Evolutionary conservation across 305 asterid genomes (phyloP).

Genomic region (Fraxinus angustifolia): DNA sequence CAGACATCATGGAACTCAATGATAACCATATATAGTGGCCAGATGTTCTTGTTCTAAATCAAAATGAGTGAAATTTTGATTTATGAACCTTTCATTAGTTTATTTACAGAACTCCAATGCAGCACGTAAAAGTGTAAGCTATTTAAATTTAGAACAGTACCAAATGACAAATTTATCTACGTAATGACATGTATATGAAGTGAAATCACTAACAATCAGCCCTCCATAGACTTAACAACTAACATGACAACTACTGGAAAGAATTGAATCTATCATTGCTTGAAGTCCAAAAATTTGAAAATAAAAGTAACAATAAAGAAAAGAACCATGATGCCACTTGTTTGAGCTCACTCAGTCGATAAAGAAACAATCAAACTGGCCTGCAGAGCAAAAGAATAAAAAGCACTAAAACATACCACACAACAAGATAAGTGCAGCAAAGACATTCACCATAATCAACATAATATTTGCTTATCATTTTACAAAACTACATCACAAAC

Average conservation of each 20-base stretch:
- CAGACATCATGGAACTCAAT: not conserved
- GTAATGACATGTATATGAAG: not conserved
- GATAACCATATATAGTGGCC: not conserved
- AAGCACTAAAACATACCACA: not conserved
- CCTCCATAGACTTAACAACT: not conserved
- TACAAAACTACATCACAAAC: not conserved
- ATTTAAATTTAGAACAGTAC: not conserved
- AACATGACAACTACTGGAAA: not conserved
- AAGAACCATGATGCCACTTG: not conserved
- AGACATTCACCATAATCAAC: slow-evolving; percentile 4
- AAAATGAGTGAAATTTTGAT: not conserved
- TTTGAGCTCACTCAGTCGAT: not conserved
- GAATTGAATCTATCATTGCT: slow-evolving; percentile 4
- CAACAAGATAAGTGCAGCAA: not conserved
- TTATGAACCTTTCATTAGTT: not conserved
- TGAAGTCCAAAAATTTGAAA: not conserved
- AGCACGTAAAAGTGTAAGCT: slow-evolving; percentile 11
- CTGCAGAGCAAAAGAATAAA: not conserved
- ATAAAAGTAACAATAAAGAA: not conserved
- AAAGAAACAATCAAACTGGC: not conserved
- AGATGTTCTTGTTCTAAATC: not conserved
- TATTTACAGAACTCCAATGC: not conserved
- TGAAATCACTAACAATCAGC: not conserved
- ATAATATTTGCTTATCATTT: not conserved
- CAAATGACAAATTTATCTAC: not conserved